phyloP scores from a whole-genome alignment of 1,139 yeast species.

The Zygosaccharomyces sapae region DNA sequence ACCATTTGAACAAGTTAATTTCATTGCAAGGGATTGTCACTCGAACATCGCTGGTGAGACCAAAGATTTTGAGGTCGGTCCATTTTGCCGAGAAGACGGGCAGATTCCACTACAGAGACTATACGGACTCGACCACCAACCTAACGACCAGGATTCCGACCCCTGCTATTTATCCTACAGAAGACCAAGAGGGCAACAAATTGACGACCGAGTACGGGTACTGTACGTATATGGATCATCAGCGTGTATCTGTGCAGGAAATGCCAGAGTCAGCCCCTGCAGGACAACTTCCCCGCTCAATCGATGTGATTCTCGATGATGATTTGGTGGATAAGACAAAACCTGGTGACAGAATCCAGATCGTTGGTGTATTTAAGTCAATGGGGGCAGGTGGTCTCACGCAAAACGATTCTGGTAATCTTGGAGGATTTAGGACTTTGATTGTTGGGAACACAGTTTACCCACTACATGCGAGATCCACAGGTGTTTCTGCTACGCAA shows the following conservation, averaged over 20 bases:
- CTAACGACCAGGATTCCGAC: slow-evolving; percentile 65
- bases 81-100: slow-evolving; percentile 87
- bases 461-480: slow-evolving; percentile 80
- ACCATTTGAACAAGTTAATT: slow-evolving; percentile 72
- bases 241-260: slow-evolving; percentile 88
- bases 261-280: slow-evolving; percentile 99
- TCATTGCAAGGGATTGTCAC: slow-evolving; percentile 96
- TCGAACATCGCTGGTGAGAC: slow-evolving; percentile 86
- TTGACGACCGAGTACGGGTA: slow-evolving; percentile 89
- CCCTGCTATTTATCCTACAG: slow-evolving; percentile 88
- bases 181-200: slow-evolving; percentile 86
- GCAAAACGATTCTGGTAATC: slow-evolving; percentile 42
- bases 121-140: slow-evolving; percentile 88
- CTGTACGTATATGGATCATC: slow-evolving; percentile 91
- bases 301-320: slow-evolving; percentile 87
- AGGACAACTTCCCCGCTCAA: slow-evolving; percentile 91
- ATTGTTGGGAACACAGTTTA: slow-evolving; percentile 85
- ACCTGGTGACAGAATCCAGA: slow-evolving; percentile 94
- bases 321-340: slow-evolving; percentile 88
- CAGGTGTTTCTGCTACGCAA: slow-evolving; percentile 78
- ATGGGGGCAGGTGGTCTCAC: slow-evolving; percentile 66
- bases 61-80: slow-evolving; percentile 86
- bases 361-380: slow-evolving; percentile 92
- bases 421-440: slow-evolving; percentile 73
- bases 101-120: slow-evolving; percentile 84